phyloP scores from a whole-genome alignment of 306 rosid species.

The Dryas octopetala region DNA sequence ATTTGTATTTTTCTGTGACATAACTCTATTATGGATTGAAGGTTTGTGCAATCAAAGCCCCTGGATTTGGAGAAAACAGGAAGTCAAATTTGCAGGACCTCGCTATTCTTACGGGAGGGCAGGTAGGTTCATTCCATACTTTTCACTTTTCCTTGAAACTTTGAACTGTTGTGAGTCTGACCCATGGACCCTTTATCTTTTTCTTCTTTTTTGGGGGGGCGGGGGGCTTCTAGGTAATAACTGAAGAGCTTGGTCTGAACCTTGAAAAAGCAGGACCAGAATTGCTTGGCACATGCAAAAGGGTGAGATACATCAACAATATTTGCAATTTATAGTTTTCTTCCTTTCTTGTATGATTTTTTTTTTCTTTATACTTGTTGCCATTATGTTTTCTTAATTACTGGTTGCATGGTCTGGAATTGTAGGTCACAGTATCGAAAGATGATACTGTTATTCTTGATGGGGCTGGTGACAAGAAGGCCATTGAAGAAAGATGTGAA shows the following conservation, averaged over 20 bases:
- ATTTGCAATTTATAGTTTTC: neutral
- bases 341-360: neutral
- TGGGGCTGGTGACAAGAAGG: constrained; percentile 91
- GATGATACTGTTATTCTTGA: constrained; percentile 92
- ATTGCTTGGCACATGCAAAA: constrained; percentile 81
- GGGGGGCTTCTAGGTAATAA: constrained; percentile 54
- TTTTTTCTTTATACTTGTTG: too few relatives aligned
- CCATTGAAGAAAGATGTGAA: constrained; percentile 87
- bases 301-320: constrained; percentile 43
- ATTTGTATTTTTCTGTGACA: neutral
- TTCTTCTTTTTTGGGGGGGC: neutral
- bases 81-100: constrained; percentile 78
- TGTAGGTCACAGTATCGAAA: constrained; percentile 76
- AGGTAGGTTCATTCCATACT: constrained; percentile 38
- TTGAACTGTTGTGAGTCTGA: neutral
- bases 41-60: constrained; percentile 96
- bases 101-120: constrained; percentile 84
- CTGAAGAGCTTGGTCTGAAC: constrained; percentile 90
- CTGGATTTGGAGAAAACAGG: constrained; percentile 92
- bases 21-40: constrained; percentile 28
- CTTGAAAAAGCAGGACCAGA: constrained; percentile 79
- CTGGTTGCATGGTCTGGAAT: constrained; percentile 1
- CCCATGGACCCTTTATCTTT: neutral
- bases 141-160: neutral
- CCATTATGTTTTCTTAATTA: too few relatives aligned